These are phyloP conservation scores for Asparagopsis taxiformis DNA, from an alignment of 31 red algal species.

Conservation along the genomic window DNA sequence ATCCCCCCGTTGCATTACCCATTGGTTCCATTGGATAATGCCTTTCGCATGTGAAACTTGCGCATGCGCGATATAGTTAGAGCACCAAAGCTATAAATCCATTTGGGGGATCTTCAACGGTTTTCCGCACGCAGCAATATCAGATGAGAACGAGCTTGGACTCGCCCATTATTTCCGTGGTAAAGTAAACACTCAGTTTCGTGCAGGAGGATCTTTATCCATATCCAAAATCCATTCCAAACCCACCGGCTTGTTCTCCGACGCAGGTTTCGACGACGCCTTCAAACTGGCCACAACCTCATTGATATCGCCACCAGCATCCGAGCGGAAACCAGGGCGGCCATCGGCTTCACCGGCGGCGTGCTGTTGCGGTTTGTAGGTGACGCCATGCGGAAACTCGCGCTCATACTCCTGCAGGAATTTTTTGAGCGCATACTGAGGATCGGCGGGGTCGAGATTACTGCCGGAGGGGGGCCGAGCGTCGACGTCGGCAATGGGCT, in stretches of 20 bases:
- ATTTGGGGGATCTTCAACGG: too few relatives aligned
- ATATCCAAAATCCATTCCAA: slow-evolving; percentile 46
- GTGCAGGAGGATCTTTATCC: slow-evolving; percentile 13
- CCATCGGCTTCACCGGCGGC: not conserved
- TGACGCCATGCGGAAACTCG: slow-evolving; percentile 31
- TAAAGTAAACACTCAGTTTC: not conserved
- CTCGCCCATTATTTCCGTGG: too few relatives aligned
- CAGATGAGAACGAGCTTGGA: too few relatives aligned
- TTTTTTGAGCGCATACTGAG: slow-evolving; percentile 38
- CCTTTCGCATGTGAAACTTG: too few relatives aligned
- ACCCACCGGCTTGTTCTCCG: slow-evolving; percentile 11
- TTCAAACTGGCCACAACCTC: slow-evolving; percentile 44
- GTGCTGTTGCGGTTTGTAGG: not conserved
- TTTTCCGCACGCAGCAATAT: too few relatives aligned
- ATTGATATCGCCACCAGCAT: slow-evolving; percentile 5
- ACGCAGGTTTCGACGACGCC: slow-evolving; percentile 27
- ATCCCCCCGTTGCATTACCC: too few relatives aligned
- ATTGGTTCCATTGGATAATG: too few relatives aligned
- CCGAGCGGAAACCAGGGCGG: not conserved
- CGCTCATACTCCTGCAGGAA: slow-evolving; percentile 62
- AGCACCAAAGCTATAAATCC: too few relatives aligned
- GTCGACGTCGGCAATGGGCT: slow-evolving; percentile 29
- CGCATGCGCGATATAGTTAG: too few relatives aligned
- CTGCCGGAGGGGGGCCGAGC: slow-evolving; percentile 10
- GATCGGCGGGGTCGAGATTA: slow-evolving; percentile 29